Evolutionary conservation across 129 eudicot genomes (phyloP).

Genomic region (Gnaphalium uliginosum): DNA sequence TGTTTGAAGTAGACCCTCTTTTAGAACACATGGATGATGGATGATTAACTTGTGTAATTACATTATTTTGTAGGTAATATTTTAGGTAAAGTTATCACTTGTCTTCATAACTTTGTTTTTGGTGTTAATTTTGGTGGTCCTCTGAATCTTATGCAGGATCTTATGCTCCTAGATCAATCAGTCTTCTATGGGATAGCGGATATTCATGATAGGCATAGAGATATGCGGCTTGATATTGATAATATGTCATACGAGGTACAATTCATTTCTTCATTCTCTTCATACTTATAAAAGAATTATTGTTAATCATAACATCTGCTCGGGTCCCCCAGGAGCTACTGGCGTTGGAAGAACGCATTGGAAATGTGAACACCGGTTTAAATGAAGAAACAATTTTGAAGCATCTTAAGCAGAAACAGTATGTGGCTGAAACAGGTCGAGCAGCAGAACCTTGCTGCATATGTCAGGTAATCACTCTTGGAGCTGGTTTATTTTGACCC

Average conservation of each 20-base stretch:
- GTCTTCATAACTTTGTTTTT: not conserved
- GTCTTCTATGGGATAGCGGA: conserved; percentile 72
- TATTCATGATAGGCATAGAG: conserved; percentile 75
- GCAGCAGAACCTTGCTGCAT: conserved; percentile 71
- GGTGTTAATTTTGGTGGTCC: not conserved
- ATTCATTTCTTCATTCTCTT: not conserved
- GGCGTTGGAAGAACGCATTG: conserved; percentile 85
- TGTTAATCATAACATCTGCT: not conserved
- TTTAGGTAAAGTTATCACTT: no score
- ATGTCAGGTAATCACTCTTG: conserved; percentile 52
- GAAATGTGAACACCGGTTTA: conserved; percentile 74
- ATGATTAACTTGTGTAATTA: no score
- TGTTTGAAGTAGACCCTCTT: no score
- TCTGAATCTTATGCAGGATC: conserved; percentile 48
- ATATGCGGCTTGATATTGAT: conserved; percentile 90
- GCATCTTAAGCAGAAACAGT: conserved; percentile 50
- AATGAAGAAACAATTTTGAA: conserved; percentile 54
- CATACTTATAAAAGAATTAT: not conserved
- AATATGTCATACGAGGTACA: conserved; percentile 90
- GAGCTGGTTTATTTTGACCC: not conserved
- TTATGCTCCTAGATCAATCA: conserved; percentile 81
- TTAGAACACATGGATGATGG: no score
- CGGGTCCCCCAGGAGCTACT: conserved; percentile 55
- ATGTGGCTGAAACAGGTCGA: conserved; percentile 26
- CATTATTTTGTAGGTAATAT: no score